phyloP scores from a whole-genome alignment of 148 eudicot species.

The Camellia lanceoleosa region DNA sequence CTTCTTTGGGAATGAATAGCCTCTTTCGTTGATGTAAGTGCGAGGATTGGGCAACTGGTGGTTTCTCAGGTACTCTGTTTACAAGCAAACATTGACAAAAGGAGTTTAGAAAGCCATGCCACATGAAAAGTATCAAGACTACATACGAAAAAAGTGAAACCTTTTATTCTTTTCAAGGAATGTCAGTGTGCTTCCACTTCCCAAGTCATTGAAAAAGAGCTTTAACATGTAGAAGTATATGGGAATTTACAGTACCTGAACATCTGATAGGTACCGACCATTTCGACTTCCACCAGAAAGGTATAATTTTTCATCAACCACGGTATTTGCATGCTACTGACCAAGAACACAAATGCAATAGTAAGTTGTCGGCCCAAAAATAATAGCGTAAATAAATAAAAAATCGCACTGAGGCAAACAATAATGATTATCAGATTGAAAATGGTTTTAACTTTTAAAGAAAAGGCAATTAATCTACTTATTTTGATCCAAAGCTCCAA shows the following conservation, averaged over 20 bases:
- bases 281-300: slow-evolving; percentile 90
- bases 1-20: too few relatives aligned
- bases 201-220: background rate
- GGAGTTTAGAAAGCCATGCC: too few relatives aligned
- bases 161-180: too few relatives aligned
- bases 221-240: background rate
- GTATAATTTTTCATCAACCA: slow-evolving; percentile 59
- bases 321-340: slow-evolving; percentile 77
- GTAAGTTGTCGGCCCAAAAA: background rate
- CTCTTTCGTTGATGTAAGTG: too few relatives aligned
- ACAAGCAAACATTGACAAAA: too few relatives aligned
- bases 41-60: too few relatives aligned
- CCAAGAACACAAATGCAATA: background rate
- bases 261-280: slow-evolving; percentile 82
- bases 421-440: background rate
- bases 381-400: background rate
- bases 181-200: too few relatives aligned
- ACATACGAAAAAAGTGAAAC: too few relatives aligned
- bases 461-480: background rate
- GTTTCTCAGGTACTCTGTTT: too few relatives aligned
- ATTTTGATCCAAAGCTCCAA: background rate
- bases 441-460: background rate
- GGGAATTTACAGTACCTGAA: slow-evolving; percentile 55
- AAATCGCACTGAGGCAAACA: background rate
- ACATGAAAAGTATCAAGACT: too few relatives aligned